Conservation (phyloP, 129 eudicot species). For the Flaveria sonorensis region DNA sequence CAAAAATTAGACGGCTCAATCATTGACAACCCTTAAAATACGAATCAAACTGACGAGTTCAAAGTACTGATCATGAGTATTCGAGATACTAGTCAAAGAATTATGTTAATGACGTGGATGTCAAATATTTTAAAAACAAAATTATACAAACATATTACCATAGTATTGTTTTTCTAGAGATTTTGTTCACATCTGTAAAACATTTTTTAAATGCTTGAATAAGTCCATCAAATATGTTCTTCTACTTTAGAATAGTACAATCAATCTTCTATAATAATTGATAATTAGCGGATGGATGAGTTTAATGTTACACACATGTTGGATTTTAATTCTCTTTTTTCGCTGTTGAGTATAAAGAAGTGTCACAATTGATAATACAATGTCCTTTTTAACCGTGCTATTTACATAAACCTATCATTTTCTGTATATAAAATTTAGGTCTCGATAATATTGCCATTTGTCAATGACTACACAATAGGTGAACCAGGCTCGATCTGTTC, state of each 20-base stretch:
- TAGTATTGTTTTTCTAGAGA: no score
- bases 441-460: constrained; percentile 6
- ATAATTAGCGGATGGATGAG: neutral
- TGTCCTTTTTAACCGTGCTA: neutral
- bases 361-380: neutral
- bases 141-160: no score
- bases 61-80: no score
- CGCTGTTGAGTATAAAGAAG: neutral
- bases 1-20: no score
- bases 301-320: neutral
- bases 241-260: neutral
- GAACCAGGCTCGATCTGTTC: constrained; percentile 46
- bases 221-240: no score
- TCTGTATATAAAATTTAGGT: constrained; percentile 3
- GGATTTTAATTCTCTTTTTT: neutral
- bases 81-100: no score
- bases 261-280: neutral
- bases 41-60: no score
- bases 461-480: constrained; percentile 24
- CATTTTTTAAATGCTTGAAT: no score
- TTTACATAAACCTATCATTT: neutral
- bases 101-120: no score
- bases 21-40: no score
- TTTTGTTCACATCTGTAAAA: no score
- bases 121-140: no score